Conservation (phyloP, 345 rosid species). For the Hirschfeldia incana region DNA sequence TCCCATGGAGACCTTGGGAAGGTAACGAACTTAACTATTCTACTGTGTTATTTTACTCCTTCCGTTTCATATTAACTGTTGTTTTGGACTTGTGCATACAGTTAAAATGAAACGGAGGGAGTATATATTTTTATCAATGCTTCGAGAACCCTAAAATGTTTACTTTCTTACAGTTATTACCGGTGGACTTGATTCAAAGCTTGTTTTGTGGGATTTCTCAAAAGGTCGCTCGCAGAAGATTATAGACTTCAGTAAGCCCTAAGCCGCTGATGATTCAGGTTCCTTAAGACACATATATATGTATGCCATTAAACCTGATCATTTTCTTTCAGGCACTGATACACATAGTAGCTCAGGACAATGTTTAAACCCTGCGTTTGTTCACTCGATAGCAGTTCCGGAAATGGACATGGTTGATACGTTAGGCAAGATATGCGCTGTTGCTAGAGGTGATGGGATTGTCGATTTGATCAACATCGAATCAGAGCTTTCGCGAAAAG, state of each 20-base stretch:
- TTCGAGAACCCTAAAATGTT: not conserved
- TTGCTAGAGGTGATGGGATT: conserved; percentile 86
- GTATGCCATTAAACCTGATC: not conserved
- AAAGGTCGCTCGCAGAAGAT: conserved; percentile 68
- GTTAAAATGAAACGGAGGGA: no score
- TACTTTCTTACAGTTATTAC: conserved; percentile 56
- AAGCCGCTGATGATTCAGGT: not conserved
- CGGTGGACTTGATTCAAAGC: conserved; percentile 92
- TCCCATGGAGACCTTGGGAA: conserved; percentile 98
- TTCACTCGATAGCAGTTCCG: conserved; percentile 78
- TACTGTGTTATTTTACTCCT: no score
- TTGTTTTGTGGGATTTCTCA: conserved; percentile 92
- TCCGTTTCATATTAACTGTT: no score
- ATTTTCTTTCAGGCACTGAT: conserved; percentile 47
- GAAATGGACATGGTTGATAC: conserved; percentile 74
- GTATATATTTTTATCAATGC: not conserved
- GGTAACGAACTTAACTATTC: conserved; percentile 42
- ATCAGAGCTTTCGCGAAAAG: conserved; percentile 65
- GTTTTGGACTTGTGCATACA: no score
- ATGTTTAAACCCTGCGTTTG: conserved; percentile 87
- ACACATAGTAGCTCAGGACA: conserved; percentile 47
- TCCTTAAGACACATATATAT: not conserved
- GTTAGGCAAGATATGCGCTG: conserved; percentile 61
- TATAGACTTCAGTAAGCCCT: conserved; percentile 66
- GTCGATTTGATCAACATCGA: conserved; percentile 68